Conservation (phyloP, 2,329 filamentous ascomycete species). For the Pyricularia pennisetigena region DNA sequence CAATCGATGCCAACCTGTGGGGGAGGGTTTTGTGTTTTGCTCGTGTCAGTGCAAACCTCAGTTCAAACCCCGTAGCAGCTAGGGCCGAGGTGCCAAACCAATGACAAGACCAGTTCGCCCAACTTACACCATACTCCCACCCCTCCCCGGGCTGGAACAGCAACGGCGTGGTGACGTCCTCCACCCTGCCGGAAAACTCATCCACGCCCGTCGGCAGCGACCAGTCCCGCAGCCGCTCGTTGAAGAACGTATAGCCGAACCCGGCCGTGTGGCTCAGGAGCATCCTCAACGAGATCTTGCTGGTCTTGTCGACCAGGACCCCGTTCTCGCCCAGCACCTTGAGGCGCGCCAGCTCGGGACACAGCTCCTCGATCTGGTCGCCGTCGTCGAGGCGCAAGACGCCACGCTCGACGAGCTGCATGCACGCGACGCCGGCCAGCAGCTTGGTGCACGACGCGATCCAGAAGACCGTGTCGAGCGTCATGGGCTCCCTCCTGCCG, state of each 20-base stretch:
- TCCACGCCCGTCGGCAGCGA: conserved; percentile 31
- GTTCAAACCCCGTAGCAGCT: no score
- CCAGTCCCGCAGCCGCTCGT: conserved; percentile 35
- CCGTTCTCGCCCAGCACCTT: conserved; percentile 19
- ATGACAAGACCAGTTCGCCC: background rate
- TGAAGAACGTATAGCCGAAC: conserved; percentile 48
- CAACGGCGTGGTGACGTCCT: conserved; percentile 31
- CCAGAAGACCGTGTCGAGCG: conserved; percentile 25
- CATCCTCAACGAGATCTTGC: conserved; percentile 44
- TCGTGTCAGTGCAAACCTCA: background rate
- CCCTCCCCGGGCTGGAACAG: conserved; percentile 33
- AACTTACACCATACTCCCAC: conserved; percentile 35
- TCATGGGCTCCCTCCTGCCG: background rate
- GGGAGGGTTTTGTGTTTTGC: background rate
- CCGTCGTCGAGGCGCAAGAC: conserved; percentile 35
- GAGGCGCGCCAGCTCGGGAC: conserved; percentile 33
- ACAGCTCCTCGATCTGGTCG: conserved; percentile 27
- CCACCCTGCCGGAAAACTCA: conserved; percentile 17
- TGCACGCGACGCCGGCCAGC: conserved; percentile 38
- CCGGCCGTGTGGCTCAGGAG: conserved; percentile 45
- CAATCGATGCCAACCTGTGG: conserved; percentile 29
- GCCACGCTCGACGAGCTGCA: conserved; percentile 48
- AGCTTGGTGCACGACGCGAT: conserved; percentile 50
- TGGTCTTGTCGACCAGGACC: conserved; percentile 30
- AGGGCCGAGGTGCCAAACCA: background rate